phyloP scores from a whole-genome alignment of 768 basidiomycete genomes.

The Suillus sp. region DNA sequence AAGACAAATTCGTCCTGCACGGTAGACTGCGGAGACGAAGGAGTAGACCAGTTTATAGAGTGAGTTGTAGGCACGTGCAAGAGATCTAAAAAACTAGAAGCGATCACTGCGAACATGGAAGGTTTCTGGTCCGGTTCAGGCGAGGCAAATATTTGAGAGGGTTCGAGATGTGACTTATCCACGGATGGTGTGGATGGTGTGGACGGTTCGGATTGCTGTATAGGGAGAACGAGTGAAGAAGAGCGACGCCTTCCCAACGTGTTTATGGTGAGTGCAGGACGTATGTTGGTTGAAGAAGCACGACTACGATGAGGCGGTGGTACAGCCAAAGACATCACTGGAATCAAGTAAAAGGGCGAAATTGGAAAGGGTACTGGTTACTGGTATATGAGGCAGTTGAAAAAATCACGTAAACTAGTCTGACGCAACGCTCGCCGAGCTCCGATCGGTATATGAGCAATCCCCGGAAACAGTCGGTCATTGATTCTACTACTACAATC shows the following conservation, averaged over 20 bases:
- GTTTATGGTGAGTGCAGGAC: constrained; percentile 51
- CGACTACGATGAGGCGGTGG: constrained; percentile 52
- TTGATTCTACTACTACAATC: not conserved
- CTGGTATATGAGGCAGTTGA: not conserved
- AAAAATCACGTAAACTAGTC: constrained; percentile 1
- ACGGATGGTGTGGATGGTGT: constrained; percentile 14
- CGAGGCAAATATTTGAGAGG: constrained; percentile 13
- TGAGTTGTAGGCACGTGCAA: constrained; percentile 49
- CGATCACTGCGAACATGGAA: constrained; percentile 54
- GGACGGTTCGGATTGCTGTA: constrained; percentile 23
- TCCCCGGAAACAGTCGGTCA: not conserved
- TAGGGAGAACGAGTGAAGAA: constrained; percentile 45
- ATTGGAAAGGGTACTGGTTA: not conserved
- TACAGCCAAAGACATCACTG: constrained; percentile 35
- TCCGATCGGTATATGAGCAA: constrained; percentile 7
- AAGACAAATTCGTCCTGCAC: constrained; percentile 49
- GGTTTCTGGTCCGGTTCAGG: constrained; percentile 25
- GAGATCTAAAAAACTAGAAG: constrained; percentile 54
- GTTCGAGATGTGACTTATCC: constrained; percentile 2
- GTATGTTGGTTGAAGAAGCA: constrained; percentile 61
- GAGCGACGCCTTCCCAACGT: constrained; percentile 60
- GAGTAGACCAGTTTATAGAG: constrained; percentile 42
- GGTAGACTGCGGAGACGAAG: constrained; percentile 46
- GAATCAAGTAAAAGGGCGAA: constrained; percentile 17
- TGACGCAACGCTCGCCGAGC: not conserved